Conservation (phyloP, 352 stramenopile genomes). For the Vaucheria bursata region DNA sequence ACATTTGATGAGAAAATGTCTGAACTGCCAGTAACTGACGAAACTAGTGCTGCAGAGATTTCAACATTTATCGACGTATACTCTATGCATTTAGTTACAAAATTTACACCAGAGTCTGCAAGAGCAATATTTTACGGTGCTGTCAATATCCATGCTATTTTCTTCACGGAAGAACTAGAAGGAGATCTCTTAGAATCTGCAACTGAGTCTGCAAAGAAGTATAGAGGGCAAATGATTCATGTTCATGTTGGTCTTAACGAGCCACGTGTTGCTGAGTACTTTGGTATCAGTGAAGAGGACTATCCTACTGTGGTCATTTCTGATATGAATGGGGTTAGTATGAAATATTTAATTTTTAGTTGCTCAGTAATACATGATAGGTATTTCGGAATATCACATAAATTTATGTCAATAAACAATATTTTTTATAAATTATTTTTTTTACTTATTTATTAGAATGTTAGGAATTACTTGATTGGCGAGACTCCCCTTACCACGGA, state of each 20-base stretch:
- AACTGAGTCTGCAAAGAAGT: slow-evolving; percentile 12
- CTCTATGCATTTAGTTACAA: slow-evolving; percentile 39
- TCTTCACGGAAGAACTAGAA: not conserved
- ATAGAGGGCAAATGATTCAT: slow-evolving; percentile 33
- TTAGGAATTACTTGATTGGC: too few species aligned
- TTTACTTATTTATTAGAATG: too few species aligned
- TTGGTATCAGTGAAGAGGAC: slow-evolving; percentile 71
- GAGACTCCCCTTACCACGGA: too few species aligned
- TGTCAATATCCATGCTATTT: slow-evolving; percentile 18
- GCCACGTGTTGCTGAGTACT: slow-evolving; percentile 81
- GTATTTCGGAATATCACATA: too few species aligned
- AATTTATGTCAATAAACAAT: too few species aligned
- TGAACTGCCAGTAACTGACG: slow-evolving; percentile 22
- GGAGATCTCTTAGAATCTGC: not conserved
- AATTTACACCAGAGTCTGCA: slow-evolving; percentile 27
- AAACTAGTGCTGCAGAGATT: slow-evolving; percentile 23
- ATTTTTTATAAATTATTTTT: too few species aligned
- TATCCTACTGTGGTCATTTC: slow-evolving; percentile 72
- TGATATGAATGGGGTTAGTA: slow-evolving; percentile 62
- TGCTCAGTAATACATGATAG: too few species aligned
- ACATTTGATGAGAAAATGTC: slow-evolving; percentile 14
- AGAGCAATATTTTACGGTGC: slow-evolving; percentile 27
- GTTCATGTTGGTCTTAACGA: slow-evolving; percentile 57
- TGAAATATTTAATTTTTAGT: too few species aligned
- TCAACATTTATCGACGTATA: slow-evolving; percentile 8